Percentiles rank a stretch among this genome's conserved stretches.
Evolutionary conservation across 495 filamentous ascomycete species (phyloP).

Genomic region (Hypoxylon subgilvum): DNA sequence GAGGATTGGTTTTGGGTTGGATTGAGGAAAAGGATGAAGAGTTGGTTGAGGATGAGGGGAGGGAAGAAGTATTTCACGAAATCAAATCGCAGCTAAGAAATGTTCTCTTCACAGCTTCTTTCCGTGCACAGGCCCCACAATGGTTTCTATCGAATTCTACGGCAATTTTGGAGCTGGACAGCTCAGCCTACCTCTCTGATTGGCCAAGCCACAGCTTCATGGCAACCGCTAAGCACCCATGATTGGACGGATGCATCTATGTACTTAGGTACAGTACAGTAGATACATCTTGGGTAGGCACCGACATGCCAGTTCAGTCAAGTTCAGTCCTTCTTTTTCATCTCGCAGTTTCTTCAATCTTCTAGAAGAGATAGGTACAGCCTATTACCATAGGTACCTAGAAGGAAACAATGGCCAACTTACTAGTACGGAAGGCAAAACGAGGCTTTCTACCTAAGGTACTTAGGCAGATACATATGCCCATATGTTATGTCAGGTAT

Average conservation of each 20-base stretch:
- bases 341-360: conserved; percentile 35
- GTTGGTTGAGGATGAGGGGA: conserved; percentile 20
- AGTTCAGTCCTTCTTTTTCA: no score
- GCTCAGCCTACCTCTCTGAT: conserved; percentile 21
- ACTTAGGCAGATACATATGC: background rate
- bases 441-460: background rate
- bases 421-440: background rate
- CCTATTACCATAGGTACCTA: background rate
- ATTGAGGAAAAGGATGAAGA: conserved; percentile 18
- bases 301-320: conserved; percentile 8
- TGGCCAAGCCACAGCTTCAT: conserved; percentile 24
- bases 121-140: conserved; percentile 37
- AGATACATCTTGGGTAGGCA: no score
- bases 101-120: conserved; percentile 42
- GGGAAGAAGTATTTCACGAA: conserved; percentile 28
- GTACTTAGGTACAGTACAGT: no score
- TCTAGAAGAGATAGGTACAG: no score
- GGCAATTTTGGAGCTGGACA: conserved; percentile 33
- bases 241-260: conserved; percentile 37
- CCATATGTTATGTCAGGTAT: no score
- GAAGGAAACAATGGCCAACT: background rate
- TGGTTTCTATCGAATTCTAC: conserved; percentile 48
- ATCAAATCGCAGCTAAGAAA: conserved; percentile 28
- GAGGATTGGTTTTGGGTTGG: conserved; percentile 10
- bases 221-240: conserved; percentile 30